A percentile compares a stretch with the other conserved stretches of the same genome.
phyloP scores from a whole-genome alignment of 2,329 filamentous ascomycete species.

The Raffaelea deltoideospora region DNA sequence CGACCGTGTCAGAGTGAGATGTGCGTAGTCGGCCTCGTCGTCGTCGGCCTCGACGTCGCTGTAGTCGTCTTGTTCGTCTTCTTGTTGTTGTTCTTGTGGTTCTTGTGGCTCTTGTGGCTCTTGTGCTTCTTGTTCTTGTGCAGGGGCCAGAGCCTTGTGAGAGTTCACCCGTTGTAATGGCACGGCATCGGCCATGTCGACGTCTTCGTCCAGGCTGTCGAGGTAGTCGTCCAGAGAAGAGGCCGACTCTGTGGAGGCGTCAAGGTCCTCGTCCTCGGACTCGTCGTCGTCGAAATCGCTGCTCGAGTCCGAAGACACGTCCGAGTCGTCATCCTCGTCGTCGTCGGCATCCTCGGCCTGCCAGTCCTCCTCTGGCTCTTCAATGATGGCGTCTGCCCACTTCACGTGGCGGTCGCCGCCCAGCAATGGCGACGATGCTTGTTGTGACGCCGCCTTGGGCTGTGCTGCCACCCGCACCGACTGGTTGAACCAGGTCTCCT shows the following conservation, averaged over 20 bases:
- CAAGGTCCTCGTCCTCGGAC: conserved; percentile 30
- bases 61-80: conserved; percentile 22
- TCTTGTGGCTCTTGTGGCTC: conserved; percentile 10
- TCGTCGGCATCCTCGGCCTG: conserved; percentile 48
- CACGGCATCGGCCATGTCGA: conserved; percentile 36
- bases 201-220: conserved; percentile 35
- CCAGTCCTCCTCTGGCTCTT: conserved; percentile 59
- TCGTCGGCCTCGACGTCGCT: conserved; percentile 36
- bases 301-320: conserved; percentile 34
- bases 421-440: conserved; percentile 1
- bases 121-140: conserved; percentile 18
- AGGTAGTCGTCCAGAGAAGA: conserved; percentile 33
- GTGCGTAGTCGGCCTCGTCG: conserved; percentile 49
- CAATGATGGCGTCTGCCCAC: conserved; percentile 69
- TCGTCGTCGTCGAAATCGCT: conserved; percentile 34
- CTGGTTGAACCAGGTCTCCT: conserved; percentile 96
- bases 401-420: conserved; percentile 58
- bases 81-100: no score
- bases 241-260: no score
- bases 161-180: conserved; percentile 31
- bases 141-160: conserved; percentile 16
- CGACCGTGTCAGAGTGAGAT: conserved; percentile 54
- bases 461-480: conserved; percentile 57
- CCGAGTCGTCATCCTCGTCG: conserved; percentile 29
- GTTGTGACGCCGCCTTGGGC: conserved; percentile 13